A percentile compares a stretch with the other conserved stretches of the same genome.
These are phyloP conservation scores for Eucalyptus victrix DNA, from an alignment of 345 rosid genomes.

Conservation along the genomic window DNA sequence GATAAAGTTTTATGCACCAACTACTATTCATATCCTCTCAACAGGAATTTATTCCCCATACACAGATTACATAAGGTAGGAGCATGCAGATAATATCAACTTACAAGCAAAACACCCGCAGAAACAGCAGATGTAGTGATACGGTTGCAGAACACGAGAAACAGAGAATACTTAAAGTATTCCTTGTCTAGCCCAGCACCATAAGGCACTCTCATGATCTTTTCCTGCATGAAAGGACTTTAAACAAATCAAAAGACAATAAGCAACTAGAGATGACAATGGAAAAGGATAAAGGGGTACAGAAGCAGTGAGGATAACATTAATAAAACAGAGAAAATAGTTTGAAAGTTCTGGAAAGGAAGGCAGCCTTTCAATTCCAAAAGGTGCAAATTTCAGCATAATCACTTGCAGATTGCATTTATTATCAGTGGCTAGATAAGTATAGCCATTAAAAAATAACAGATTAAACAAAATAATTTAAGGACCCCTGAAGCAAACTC, in stretches of 20 bases:
- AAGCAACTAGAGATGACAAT: not conserved
- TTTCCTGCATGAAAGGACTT: conserved; percentile 43
- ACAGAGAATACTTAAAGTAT: conserved; percentile 63
- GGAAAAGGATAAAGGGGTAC: not conserved
- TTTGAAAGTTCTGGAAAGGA: not conserved
- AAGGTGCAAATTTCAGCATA: not conserved
- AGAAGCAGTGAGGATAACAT: not conserved
- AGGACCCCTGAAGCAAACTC: not conserved
- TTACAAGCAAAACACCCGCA: conserved; percentile 63
- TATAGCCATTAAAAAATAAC: not conserved
- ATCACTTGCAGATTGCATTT: not conserved
- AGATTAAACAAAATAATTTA: not conserved
- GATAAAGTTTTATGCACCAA: not conserved
- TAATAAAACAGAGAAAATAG: not conserved
- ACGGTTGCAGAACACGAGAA: conserved; percentile 94
- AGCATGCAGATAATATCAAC: not conserved
- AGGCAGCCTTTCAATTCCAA: not conserved
- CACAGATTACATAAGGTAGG: not conserved
- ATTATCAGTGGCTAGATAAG: not conserved
- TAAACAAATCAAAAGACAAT: not conserved
- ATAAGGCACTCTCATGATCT: conserved; percentile 89
- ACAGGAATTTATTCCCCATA: not conserved
- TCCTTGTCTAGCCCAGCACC: conserved; percentile 74
- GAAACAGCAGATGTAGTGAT: conserved; percentile 81
- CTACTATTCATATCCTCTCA: not conserved